Conservation (phyloP, 331 rosid genomes). For the Malus hybrid region DNA sequence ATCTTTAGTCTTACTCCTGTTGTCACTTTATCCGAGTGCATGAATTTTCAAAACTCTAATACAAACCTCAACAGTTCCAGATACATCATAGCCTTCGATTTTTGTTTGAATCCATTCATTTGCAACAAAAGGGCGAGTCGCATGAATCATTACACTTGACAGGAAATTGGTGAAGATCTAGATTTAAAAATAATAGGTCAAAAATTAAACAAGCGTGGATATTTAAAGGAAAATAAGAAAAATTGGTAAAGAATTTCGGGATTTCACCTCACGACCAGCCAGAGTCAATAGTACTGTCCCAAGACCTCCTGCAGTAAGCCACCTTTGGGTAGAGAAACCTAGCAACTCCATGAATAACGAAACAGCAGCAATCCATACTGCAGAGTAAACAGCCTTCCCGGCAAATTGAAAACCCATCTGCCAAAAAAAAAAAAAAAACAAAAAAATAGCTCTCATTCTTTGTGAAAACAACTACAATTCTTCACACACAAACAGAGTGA, state of each 20-base stretch:
- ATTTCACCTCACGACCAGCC: slow-evolving; percentile 88
- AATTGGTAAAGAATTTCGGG: neutral
- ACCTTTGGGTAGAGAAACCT: slow-evolving; percentile 91
- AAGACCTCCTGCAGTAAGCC: slow-evolving; percentile 99
- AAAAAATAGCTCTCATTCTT: slow-evolving; percentile 1
- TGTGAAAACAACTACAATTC: neutral
- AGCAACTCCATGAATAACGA: slow-evolving; percentile 89
- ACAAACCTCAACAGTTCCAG: slow-evolving; percentile 92
- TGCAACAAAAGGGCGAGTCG: slow-evolving; percentile 80
- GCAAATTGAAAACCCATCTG: slow-evolving; percentile 99
- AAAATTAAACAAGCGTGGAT: neutral
- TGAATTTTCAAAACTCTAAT: slow-evolving; percentile 5
- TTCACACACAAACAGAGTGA: neutral
- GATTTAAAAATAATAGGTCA: slow-evolving; percentile 16
- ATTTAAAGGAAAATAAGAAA: neutral
- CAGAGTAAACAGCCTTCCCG: slow-evolving; percentile 83
- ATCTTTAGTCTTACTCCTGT: neutral
- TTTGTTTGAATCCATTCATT: slow-evolving; percentile 93
- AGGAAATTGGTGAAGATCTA: slow-evolving; percentile 93
- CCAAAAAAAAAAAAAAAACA: slow-evolving; percentile 7
- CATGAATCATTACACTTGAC: slow-evolving; percentile 91
- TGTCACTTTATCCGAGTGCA: neutral
- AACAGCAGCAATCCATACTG: slow-evolving; percentile 88
- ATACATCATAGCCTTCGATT: slow-evolving; percentile 90
- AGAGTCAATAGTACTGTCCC: slow-evolving; percentile 95